Conservation (phyloP, 2,329 filamentous ascomycete species). For the Pseudogymnoascus sp. region DNA sequence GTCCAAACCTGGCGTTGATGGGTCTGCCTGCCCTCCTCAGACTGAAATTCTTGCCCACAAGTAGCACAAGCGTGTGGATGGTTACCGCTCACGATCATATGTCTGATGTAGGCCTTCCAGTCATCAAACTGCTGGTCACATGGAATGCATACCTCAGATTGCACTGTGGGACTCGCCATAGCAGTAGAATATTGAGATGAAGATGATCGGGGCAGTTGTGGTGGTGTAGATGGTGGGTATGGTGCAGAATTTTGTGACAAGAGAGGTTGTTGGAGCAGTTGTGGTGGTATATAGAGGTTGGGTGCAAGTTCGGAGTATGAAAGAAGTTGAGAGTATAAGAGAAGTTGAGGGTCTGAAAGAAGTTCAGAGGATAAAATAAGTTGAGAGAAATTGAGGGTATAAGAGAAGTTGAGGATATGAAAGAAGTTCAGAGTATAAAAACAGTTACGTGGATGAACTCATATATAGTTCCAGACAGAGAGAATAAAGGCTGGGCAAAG, state of each 20-base stretch:
- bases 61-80: slow-evolving; percentile 16
- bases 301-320: no score
- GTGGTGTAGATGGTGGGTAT: no score
- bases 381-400: no score
- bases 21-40: slow-evolving; percentile 15
- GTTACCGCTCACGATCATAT: slow-evolving; percentile 14
- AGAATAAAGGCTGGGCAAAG: not conserved
- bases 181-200: not conserved
- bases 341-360: no score
- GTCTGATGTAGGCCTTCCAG: slow-evolving; percentile 14
- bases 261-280: no score
- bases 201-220: not conserved
- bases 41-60: slow-evolving; percentile 20
- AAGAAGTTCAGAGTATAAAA: not conserved
- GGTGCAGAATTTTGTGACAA: no score
- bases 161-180: not conserved
- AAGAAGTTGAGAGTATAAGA: no score
- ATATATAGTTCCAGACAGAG: not conserved
- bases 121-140: not conserved
- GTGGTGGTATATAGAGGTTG: no score
- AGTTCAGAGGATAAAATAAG: no score
- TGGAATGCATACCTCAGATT: not conserved
- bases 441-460: not conserved
- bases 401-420: not conserved
- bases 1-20: slow-evolving; percentile 16